Base-by-base conservation (phyloP, 768 basidiomycete species). In the Mycena sanguinolenta region DNA sequence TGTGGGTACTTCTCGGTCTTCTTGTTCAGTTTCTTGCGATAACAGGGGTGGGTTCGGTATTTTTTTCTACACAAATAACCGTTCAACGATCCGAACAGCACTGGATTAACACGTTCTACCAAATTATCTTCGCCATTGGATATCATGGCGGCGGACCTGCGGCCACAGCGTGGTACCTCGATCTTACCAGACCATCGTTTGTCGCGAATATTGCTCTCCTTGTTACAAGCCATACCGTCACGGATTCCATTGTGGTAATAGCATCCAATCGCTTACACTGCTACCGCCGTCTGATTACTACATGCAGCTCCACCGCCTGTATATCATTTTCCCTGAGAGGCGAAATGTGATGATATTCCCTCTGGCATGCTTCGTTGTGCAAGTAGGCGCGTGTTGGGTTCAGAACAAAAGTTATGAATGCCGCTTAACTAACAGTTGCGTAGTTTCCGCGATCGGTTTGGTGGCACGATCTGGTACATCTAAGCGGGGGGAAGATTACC, bases 311-410 rank as follows among this genome's bases (percentile, higher is more conserved):
- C 67, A 69, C 39, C 60, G 67, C 32, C 67, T 69, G 23, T 59
- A 69, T 49, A 61, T 69, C 21, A 69, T 69, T 23, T 69, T 69
- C 54, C 34, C 61, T 53, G 62, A 25, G n/a, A 62, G 44, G n/a
- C 61, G 62, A 39, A 69, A 64, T 36, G 68, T 69, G 27, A 69
- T 69, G 68, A 50, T 63, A 57, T 63, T 63, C 28, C 68, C 68
- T 39, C 23, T 62, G n/a, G 27, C 49, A 23, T 58, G 57, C 34
- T 59, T 69, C 32, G 39, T 69, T 34, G 62, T 28, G 25, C 68
- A 69, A 64, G 46, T 64, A 55, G 68, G 68, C 63, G 46, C 46
- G 60, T 57, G 38, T 21, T 62, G 50, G 58, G 12, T 34, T 4
- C 9, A 54, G 14, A 9, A 30, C 9, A 54, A 25, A 9, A 30